Evolutionary conservation across 805 yeast species (phyloP).

Genomic region (Metschnikowia continentalis): DNA sequence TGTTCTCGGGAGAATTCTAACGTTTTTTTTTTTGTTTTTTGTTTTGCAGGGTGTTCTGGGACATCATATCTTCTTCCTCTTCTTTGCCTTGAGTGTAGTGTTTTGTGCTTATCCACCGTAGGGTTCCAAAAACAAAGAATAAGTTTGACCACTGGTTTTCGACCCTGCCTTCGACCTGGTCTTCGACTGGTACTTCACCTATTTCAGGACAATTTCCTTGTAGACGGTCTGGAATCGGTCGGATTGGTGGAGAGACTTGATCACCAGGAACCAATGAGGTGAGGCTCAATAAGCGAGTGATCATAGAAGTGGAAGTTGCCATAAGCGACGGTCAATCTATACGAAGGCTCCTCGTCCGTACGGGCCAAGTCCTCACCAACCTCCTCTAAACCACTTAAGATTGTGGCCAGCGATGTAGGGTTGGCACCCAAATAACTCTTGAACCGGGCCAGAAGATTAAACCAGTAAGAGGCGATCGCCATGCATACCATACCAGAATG

Average conservation of each 20-base stretch:
- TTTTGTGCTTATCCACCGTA: too few relatives aligned
- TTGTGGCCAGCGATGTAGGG: conserved; percentile 6
- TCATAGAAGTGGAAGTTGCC: conserved; percentile 12
- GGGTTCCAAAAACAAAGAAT: too few relatives aligned
- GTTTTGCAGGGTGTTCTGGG: too few relatives aligned
- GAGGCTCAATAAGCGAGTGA: neutral
- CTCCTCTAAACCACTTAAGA: conserved; percentile 12
- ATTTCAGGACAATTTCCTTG: neutral
- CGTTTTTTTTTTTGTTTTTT: too few relatives aligned
- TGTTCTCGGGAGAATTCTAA: too few relatives aligned
- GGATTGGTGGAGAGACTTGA: neutral
- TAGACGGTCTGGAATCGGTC: neutral
- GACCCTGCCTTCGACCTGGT: too few relatives aligned
- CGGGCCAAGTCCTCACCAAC: conserved; percentile 15
- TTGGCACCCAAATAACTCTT: conserved; percentile 8
- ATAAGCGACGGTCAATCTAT: conserved; percentile 13
- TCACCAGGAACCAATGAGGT: neutral
- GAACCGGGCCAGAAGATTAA: conserved; percentile 26
- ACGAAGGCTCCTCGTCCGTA: conserved; percentile 17
- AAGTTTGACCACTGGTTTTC: too few relatives aligned
- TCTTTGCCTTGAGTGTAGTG: too few relatives aligned
- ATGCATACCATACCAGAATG: conserved; percentile 27
- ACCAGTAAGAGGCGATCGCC: conserved; percentile 32
- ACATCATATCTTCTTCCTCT: too few relatives aligned
- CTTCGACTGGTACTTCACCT: neutral